phyloP scores from a whole-genome alignment of 106 monocot genomes.

The Xerophyta viscosa region DNA sequence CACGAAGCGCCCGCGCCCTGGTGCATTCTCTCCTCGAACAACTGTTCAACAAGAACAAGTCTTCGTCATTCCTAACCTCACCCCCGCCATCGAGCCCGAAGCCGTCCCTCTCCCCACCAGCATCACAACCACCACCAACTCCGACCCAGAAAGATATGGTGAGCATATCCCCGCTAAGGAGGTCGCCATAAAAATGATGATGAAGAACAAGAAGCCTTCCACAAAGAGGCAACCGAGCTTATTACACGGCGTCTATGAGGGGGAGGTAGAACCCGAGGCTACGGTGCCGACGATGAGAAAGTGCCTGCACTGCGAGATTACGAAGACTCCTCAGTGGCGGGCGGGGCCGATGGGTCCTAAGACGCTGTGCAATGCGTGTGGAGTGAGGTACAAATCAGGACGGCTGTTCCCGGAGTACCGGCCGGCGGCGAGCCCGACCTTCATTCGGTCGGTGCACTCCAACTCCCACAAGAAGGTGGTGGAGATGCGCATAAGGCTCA shows the following conservation, averaged over 20 bases:
- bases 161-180: conserved; percentile 17
- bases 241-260: conserved; percentile 1
- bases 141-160: conserved; percentile 21
- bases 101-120: background rate
- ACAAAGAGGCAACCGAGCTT: background rate
- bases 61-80: background rate
- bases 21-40: conserved; percentile 20
- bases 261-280: background rate
- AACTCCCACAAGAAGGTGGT: conserved; percentile 97
- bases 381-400: conserved; percentile 76
- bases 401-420: conserved; percentile 81
- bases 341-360: conserved; percentile 79
- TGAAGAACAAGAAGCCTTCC: conserved; percentile 28
- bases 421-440: conserved; percentile 85
- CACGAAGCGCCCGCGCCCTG: conserved; percentile 55
- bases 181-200: conserved; percentile 7
- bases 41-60: background rate
- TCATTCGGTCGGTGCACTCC: conserved; percentile 59
- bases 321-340: conserved; percentile 73
- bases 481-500: conserved; percentile 58
- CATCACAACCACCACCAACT: background rate
- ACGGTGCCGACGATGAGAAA: conserved; percentile 24
- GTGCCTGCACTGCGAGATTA: conserved; percentile 75
- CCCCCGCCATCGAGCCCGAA: background rate
- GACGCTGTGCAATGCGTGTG: conserved; percentile 83